phyloP scores from a whole-genome alignment of 2,329 filamentous ascomycete species.

The Meredithiella fracta region DNA sequence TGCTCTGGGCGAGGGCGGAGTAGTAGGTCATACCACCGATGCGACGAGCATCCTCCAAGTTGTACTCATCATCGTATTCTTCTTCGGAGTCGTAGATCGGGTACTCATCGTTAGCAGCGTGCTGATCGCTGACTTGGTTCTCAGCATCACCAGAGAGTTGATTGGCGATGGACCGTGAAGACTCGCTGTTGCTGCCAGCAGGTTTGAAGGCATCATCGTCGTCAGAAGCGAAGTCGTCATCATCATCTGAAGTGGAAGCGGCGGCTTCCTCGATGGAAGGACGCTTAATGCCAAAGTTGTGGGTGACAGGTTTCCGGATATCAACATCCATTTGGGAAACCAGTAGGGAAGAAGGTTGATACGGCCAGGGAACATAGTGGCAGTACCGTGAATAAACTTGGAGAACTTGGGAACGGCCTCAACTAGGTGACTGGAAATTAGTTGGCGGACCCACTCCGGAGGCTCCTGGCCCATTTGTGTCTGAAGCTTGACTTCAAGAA shows the following conservation, averaged over 20 bases:
- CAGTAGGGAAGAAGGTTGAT: constrained; percentile 90
- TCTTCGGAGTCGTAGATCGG: constrained; percentile 69
- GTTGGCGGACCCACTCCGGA: constrained; percentile 87
- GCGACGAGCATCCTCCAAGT: constrained; percentile 59
- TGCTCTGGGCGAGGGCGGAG: constrained; percentile 27
- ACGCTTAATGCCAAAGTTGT: constrained; percentile 80
- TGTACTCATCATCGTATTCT: constrained; percentile 59
- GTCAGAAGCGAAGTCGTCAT: constrained; percentile 53
- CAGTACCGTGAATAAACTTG: constrained; percentile 95
- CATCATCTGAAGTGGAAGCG: constrained; percentile 57
- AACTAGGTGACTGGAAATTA: constrained; percentile 84
- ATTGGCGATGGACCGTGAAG: constrained; percentile 17
- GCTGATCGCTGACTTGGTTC: constrained; percentile 55
- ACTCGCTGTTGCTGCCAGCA: neutral
- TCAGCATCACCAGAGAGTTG: constrained; percentile 49
- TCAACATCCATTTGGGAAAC: constrained; percentile 97
- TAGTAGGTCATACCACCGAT: constrained; percentile 65
- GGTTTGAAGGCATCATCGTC: constrained; percentile 24
- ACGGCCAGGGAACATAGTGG: constrained; percentile 66
- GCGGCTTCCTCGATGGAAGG: constrained; percentile 42
- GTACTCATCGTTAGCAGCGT: constrained; percentile 42
- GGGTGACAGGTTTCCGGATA: constrained; percentile 79
- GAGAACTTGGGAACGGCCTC: constrained; percentile 99
- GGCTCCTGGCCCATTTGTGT: constrained; percentile 90
- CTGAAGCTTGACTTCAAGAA: constrained; percentile 93